Conservation (phyloP, 2,329 filamentous ascomycete genomes). For the Xylaria sp. region DNA sequence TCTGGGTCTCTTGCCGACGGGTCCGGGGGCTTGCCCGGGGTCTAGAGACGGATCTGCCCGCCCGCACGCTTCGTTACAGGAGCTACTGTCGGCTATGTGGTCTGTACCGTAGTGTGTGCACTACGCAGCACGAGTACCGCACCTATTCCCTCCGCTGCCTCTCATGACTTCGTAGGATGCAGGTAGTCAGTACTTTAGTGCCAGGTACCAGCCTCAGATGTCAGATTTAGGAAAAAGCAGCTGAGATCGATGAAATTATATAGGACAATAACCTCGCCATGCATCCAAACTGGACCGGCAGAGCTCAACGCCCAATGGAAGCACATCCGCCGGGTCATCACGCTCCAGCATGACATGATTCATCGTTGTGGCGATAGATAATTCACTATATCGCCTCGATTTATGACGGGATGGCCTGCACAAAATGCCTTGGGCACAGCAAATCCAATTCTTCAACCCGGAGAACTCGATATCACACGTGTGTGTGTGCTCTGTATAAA, state of each 20-base stretch:
- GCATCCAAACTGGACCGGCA: conserved; percentile 9
- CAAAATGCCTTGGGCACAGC: not conserved
- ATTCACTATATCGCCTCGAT: not conserved
- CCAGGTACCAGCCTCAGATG: not conserved
- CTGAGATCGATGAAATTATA: not conserved
- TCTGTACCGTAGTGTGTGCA: not conserved
- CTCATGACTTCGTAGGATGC: not conserved
- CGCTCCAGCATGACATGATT: conserved; percentile 19
- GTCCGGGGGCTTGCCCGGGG: conserved; percentile 1
- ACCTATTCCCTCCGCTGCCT: too few species aligned
- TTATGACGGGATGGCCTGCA: conserved; percentile 10
- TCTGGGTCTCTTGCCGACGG: not conserved
- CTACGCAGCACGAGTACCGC: too few species aligned
- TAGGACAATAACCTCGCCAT: conserved; percentile 13
- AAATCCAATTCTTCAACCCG: not conserved
- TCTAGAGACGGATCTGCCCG: conserved; percentile 8
- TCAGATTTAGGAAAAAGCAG: not conserved
- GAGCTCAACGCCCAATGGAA: conserved; percentile 16
- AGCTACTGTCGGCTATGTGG: not conserved
- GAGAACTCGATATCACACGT: not conserved
- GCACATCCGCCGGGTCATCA: conserved; percentile 17
- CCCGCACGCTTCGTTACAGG: not conserved
- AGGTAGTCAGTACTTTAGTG: not conserved
- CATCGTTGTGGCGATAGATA: conserved; percentile 6
- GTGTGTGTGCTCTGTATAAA: not conserved